Evolutionary conservation across 306 rosid species (phyloP), one percentile per base, ranked within the genome.

Genomic region (Trifolium repens): DNA sequence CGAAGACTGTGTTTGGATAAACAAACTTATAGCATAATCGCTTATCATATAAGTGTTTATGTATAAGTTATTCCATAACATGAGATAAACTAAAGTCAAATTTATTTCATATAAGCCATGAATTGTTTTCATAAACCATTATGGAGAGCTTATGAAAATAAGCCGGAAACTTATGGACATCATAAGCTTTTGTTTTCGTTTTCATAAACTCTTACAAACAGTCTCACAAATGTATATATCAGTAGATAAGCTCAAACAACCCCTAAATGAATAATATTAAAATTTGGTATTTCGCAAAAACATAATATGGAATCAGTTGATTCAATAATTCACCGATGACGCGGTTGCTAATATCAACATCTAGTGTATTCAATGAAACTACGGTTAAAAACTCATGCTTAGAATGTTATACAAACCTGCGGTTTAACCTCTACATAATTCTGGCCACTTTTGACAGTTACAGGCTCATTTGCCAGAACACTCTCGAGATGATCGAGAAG

Each of bases 401-500:
- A 64, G 59, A 34, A 24, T 46, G 73, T 60, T 32, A 35, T 76
- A 57, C 86, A 67, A 84, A 91, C 98, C 98, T 93, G 98, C 72
- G 98, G 98, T 86, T 93, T 93, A 49, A 93, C 98, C 87, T 93
- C 98, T 4, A 93, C 98, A 68, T 89, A 84, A 73, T 79, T 85
- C 75, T 75, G 93, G 50, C 96, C 91, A 67, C 98, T 93, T 79
- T 91, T 93, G 77, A 93, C 97, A 8, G 96, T 78, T 55, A 93
- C 98, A 3, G 98, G 98, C 81, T 91, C 98, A 73, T 93, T 93
- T 15, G 96, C 80, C 35, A 93, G 97, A 82, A 93, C 98, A 75
- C 98, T 89, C 74, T 91, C 98, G 39, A 93, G 88, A 84, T 93
- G 98, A 81, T 93, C 93, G 42, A 93, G 87, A 74, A 93, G 97